Evolutionary conservation across 306 rosid species (phyloP), one percentile per base, ranked within the genome.

Genomic region (Cucurbita pepo): DNA sequence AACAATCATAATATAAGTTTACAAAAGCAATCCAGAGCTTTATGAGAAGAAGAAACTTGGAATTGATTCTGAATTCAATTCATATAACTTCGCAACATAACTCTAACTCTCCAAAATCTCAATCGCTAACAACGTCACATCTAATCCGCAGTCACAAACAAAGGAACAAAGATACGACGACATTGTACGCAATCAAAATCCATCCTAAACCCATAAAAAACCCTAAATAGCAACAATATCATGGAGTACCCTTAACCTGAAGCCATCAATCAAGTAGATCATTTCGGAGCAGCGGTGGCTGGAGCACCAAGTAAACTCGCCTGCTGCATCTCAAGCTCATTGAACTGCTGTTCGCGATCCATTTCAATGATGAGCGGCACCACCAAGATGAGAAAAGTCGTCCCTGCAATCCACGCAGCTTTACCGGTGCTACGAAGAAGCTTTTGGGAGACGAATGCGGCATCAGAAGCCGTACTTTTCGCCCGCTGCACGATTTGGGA

Each of bases 281-380:
- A 69, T 52, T 69, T 69, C 15, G 74, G 22, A 69, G 45, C 47
- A 34, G 59, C 74, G 15, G 59, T 30, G 59, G 74, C 74, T 25
- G 91, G 79, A 12, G 93, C 71, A n/a, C 98, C 98, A 48, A 94
- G 97, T 71, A 94, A 77, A 85, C 90, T 94, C 62, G 92, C 96
- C 83, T 91, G 96, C 79, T 94, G 97, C 74, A 90, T 91, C 81
- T 94, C 97, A 76, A 90, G 86, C 44, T 94, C 98, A 73, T 61
- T 94, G 78, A 89, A 52, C 86, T 91, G 98, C 86, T 90, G 97
- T 58, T 94, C 98, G 43, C 98, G 98, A 83, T 94, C 98, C 95
- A 91, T 94, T 74, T 85, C 96, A 77, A 94, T 89, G 72, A 94
- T 89, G 72, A 94, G 81, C 4, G 98, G 98, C 0, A 90, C 97